Evolutionary conservation across 1,284 basidiomycete species (phyloP), one percentile per base, ranked within the genome.

Genomic region (Trametes pubescens): DNA sequence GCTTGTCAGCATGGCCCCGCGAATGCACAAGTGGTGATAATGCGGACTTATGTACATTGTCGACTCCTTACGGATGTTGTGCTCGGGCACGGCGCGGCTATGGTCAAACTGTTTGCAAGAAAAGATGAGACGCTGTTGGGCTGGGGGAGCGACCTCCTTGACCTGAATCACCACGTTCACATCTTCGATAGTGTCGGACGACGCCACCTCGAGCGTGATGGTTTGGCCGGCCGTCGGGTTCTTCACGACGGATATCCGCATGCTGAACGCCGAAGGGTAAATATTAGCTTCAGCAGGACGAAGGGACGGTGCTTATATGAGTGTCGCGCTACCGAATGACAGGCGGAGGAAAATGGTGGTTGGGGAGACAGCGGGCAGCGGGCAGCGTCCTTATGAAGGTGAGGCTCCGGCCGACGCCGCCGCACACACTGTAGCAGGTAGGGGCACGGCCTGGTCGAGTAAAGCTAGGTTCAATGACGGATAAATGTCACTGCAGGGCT

Each of bases 171-270:
- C 59, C 14, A 57, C 62, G 46, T 63, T 63, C 18, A 63, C 62
- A 29, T 63, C 59, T 29, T 63, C 62, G 32, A 63, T 63, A 29
- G 62, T 63, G 18, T 59, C 62, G 65, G 53, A 65, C 29, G 59
- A 68, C 64, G 65, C 62, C 46, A 59, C 62, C 62, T 63, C 62
- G 47, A 59, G 57, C n/a, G 62, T 59, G 57, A 63, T 63, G 47
- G 62, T 63, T 57, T 63, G 59, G 46, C 57, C 62, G 46, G 55
- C 57, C 51, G 73, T 74, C 46, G 73, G 69, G 49, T 72, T 74
- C 73, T 74, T 74, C 62, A 74, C 73, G 57, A 74, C n/a, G n/a
- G n/a, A 74, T 66, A 74, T 74, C 69, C 72, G 73, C 73, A 74
- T 74, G 62, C 69, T 73, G 57, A 9, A 38, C 26, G 16, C 3